Evolutionary conservation across 2,329 filamentous ascomycete species (phyloP), one percentile per base, ranked within the genome.

Genomic region (Pochonia chlamydosporia): DNA sequence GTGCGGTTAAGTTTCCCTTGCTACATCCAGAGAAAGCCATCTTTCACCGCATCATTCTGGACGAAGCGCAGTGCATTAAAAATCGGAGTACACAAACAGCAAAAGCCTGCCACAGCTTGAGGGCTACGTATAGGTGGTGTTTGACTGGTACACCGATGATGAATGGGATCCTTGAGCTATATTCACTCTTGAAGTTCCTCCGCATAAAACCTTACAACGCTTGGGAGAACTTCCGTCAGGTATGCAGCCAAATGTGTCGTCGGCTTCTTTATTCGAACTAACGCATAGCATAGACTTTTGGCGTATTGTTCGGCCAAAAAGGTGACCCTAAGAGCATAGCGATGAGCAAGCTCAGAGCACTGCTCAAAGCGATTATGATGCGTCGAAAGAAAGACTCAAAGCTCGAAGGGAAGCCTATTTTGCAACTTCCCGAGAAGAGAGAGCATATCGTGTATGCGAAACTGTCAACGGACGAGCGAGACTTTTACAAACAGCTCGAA

Each of bases 71-170:
- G 58, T 83, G 73, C 11, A 91, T 96, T 54, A 82, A 91, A 23
- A 95, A 95, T 53, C 81, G 82, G 9, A 76, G 79, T 24, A 87
- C 89, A 0, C 87, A 87, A 60, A 81, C 78, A 25, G 81, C 89
- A 1, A 72, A 84, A 48, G 87, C 89, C 1, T 87, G 83, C 11
- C 81, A 74, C 48, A 73, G 71, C 39, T 65, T 96, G 9, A 70
- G 75, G 36, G 83, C 89, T 1, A 76, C 80, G 18, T 87, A 87
- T 39, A 76, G 85, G 55, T 96, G 90, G 90, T 83, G 84, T 2
- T 67, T 93, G 20, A 89, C 86, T 0, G 89, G 88, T 45, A 93
- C 89, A 0, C 89, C 89, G 0, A 92, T 95, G 74, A 93, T 93
- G 85, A 96, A 96, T 56, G 81, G 76, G 11, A 81, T 92, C 3